These are phyloP conservation scores for Neobulgaria alba DNA, from an alignment of 2,329 filamentous ascomycete species.

Conservation along the genomic window DNA sequence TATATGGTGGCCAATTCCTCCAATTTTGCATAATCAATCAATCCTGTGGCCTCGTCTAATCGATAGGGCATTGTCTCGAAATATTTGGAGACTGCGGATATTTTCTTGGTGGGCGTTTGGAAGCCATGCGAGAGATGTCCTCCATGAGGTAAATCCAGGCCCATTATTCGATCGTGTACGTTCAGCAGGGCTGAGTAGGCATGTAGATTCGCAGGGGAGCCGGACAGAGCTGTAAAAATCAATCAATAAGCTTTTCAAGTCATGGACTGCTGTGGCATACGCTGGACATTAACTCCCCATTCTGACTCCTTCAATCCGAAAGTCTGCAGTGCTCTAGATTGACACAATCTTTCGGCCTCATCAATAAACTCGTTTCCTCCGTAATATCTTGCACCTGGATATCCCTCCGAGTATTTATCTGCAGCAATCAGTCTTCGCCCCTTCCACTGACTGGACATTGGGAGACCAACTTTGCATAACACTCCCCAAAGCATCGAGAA, in stretches of 20 bases:
- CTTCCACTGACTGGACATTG: slow-evolving; percentile 24
- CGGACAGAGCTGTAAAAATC: slow-evolving; percentile 25
- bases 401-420: slow-evolving; percentile 99
- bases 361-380: slow-evolving; percentile 97
- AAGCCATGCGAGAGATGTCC: slow-evolving; percentile 96
- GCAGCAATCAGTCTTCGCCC: slow-evolving; percentile 31
- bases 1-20: slow-evolving; percentile 83
- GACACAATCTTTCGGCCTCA: slow-evolving; percentile 79
- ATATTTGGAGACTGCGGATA: slow-evolving; percentile 98
- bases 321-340: slow-evolving; percentile 79
- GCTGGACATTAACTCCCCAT: slow-evolving; percentile 96
- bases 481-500: slow-evolving; percentile 84
- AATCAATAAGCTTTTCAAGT: slow-evolving; percentile 8
- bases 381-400: slow-evolving; percentile 93
- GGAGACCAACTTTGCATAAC: slow-evolving; percentile 92
- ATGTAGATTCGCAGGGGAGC: slow-evolving; percentile 64
- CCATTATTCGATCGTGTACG: slow-evolving; percentile 93
- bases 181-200: slow-evolving; percentile 92
- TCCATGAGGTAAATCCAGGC: slow-evolving; percentile 90
- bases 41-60: slow-evolving; percentile 78
- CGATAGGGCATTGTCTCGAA: slow-evolving; percentile 97
- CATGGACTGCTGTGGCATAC: slow-evolving; percentile 38
- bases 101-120: slow-evolving; percentile 88
- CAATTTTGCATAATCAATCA: slow-evolving; percentile 91
- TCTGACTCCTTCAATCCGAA: slow-evolving; percentile 76